phyloP scores from a whole-genome alignment of 805 yeast species.

The Pichia nakasei region DNA sequence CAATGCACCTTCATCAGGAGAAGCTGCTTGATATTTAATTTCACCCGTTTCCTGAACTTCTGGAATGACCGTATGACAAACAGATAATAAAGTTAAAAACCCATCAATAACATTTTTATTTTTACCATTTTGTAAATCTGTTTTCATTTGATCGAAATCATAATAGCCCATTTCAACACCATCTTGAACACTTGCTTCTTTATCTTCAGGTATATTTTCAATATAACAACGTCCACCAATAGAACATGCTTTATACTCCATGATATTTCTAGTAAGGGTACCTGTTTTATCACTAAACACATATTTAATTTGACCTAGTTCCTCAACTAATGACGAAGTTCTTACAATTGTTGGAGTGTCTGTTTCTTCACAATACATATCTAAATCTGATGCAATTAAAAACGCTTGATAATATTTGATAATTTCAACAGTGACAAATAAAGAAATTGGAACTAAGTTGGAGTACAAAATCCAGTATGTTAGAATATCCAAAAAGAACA shows the following conservation, averaged over 20 bases:
- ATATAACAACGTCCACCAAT: conserved; percentile 90
- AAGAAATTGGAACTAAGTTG: conserved; percentile 92
- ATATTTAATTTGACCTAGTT: conserved; percentile 92
- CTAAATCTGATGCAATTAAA: conserved; percentile 89
- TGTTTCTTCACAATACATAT: conserved; percentile 76
- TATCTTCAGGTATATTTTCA: conserved; percentile 86
- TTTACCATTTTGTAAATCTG: conserved; percentile 27
- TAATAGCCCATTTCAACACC: conserved; percentile 77
- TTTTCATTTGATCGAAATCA: conserved; percentile 55
- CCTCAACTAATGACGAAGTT: conserved; percentile 93
- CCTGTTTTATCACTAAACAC: conserved; percentile 98
- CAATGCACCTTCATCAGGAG: conserved; percentile 98
- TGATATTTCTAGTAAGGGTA: conserved; percentile 87
- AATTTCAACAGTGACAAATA: conserved; percentile 92
- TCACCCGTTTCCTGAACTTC: conserved; percentile 56
- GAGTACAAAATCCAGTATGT: conserved; percentile 97
- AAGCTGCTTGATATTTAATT: conserved; percentile 94
- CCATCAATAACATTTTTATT: conserved; percentile 55
- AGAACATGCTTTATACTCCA: conserved; percentile 92
- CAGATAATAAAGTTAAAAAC: conserved; percentile 74
- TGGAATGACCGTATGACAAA: conserved; percentile 97
- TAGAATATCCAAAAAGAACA: conserved; percentile 78
- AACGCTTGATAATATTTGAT: conserved; percentile 93
- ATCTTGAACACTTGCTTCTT: conserved; percentile 56
- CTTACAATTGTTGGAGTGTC: conserved; percentile 95